Conservation (phyloP, 768 basidiomycete species). For the Lactarius trivialis region DNA sequence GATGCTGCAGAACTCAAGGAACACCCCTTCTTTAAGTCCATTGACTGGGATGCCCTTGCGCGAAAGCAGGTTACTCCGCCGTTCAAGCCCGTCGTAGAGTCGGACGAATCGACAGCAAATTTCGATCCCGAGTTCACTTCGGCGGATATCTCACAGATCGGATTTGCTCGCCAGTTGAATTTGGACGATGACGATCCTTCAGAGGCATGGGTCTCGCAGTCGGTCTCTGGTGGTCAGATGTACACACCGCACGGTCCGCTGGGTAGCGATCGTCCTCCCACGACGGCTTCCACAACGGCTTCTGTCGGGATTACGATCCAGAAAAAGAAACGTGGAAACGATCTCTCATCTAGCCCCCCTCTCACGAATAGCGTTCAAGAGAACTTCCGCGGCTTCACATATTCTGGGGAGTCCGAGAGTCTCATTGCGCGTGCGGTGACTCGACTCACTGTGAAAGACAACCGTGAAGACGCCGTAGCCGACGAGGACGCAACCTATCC, state of each 20-base stretch:
- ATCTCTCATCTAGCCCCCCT: constrained; percentile 42
- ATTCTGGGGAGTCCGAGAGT: constrained; percentile 63
- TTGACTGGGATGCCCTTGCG: constrained; percentile 88
- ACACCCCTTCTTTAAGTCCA: constrained; percentile 85
- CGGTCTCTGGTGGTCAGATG: constrained; percentile 29
- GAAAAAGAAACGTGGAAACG: constrained; percentile 29
- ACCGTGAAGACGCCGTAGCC: constrained; percentile 25
- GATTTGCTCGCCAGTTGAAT: constrained; percentile 38
- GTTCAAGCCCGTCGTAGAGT: constrained; percentile 96
- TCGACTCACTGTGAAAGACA: constrained; percentile 31
- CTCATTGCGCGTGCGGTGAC: constrained; percentile 40
- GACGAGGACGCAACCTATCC: constrained; percentile 37
- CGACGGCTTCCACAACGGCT: constrained; percentile 15
- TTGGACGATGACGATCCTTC: constrained; percentile 54
- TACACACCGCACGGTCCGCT: constrained; percentile 76
- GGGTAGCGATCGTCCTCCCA: constrained; percentile 36
- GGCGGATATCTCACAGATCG: constrained; percentile 77
- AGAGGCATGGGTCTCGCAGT: constrained; percentile 52
- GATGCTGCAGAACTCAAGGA: constrained; percentile 94
- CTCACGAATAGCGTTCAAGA: constrained; percentile 92
- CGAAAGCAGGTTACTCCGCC: constrained; percentile 90
- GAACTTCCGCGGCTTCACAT: constrained; percentile 94
- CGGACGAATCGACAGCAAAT: constrained; percentile 96
- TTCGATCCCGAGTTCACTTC: constrained; percentile 98
- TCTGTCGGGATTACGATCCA: constrained; percentile 18